phyloP scores from a whole-genome alignment of 2,329 filamentous ascomycete species.

The Xylaria sp. region DNA sequence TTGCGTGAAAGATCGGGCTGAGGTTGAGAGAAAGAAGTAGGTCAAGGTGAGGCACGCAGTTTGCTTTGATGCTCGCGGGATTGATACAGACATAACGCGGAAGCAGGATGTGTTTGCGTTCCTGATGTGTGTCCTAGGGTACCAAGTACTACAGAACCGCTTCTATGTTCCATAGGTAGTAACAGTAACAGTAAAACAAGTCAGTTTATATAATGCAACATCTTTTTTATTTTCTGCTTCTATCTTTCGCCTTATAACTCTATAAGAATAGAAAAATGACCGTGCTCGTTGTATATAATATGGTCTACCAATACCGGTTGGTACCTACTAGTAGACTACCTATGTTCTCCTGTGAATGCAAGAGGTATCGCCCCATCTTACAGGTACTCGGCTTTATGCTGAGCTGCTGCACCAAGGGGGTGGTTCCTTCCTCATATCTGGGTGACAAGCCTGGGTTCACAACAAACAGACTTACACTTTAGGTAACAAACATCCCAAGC shows the following conservation, averaged over 20 bases:
- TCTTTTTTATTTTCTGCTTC: too few species aligned
- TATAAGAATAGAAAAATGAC: too few species aligned
- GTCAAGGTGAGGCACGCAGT: not conserved
- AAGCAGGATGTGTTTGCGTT: not conserved
- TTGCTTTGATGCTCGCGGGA: not conserved
- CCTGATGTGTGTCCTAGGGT: not conserved
- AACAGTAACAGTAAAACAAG: not conserved
- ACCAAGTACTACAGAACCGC: not conserved
- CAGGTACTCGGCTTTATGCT: not conserved
- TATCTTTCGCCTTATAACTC: too few species aligned
- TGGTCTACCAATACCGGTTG: too few species aligned
- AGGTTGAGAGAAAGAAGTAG: not conserved
- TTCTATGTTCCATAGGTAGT: not conserved
- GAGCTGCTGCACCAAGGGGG: not conserved
- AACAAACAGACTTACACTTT: not conserved
- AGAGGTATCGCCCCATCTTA: not conserved
- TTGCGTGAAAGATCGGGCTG: not conserved
- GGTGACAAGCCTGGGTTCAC: not conserved
- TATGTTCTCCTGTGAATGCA: too few species aligned
- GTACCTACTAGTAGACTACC: too few species aligned
- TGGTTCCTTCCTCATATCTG: not conserved
- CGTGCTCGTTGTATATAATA: too few species aligned
- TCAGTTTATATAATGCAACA: too few species aligned
- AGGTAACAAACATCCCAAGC: not conserved
- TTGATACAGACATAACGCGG: not conserved